Percentiles rank a stretch among this genome's conserved stretches.
Conservation (phyloP, 306 rosid species). For the Vachellia collinsii region DNA sequence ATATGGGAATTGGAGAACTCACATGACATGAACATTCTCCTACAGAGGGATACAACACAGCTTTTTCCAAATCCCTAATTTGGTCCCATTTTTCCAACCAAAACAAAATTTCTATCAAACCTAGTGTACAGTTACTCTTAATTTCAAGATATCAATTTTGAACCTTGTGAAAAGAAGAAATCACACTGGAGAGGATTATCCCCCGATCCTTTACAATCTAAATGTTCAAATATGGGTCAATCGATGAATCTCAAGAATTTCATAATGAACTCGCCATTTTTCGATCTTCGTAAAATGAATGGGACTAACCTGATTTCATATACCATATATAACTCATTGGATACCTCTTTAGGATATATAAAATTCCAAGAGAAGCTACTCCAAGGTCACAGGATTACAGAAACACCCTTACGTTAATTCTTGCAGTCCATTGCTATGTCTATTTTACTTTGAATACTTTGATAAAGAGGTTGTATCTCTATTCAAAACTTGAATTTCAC, state of each 20-base stretch:
- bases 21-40: slow-evolving; percentile 36
- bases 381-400: slow-evolving; percentile 33
- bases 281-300: background rate
- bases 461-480: too few relatives aligned
- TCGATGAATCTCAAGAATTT: background rate
- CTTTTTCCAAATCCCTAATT: slow-evolving; percentile 39
- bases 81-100: slow-evolving; percentile 51
- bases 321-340: background rate
- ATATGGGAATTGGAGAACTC: slow-evolving; percentile 39
- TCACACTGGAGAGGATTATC: background rate
- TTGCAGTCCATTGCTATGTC: slow-evolving; percentile 15
- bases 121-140: slow-evolving; percentile 2
- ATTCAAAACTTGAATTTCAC: too few relatives aligned
- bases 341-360: background rate
- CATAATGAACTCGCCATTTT: background rate
- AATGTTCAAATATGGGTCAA: background rate
- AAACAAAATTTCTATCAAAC: slow-evolving; percentile 37
- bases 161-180: background rate
- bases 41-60: background rate
- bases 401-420: background rate
- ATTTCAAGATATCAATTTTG: background rate
- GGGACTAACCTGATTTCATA: background rate
- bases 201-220: background rate
- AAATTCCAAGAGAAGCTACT: slow-evolving; percentile 30
- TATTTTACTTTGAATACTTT: slow-evolving; percentile 37